A percentile compares a stretch with the other conserved stretches of the same genome.
Conservation (phyloP, 257 asterid genomes). For the Nicotiana otophora region DNA sequence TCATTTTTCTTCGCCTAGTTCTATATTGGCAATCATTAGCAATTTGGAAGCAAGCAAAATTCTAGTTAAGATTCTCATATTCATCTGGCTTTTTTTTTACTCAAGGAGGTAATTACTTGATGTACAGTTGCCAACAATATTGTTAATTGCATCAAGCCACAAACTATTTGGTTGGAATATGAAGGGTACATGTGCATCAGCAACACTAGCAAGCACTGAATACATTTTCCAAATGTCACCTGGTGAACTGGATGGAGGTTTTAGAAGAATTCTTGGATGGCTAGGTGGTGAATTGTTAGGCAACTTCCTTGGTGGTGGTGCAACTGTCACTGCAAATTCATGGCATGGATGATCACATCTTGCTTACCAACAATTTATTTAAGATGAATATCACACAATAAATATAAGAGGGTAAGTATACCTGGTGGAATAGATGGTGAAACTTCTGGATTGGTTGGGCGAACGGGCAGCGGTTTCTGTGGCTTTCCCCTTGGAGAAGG, state of each 20-base stretch:
- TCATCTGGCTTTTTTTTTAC: slow-evolving; percentile 1
- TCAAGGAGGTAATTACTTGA: background rate
- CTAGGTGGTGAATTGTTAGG: slow-evolving; percentile 29
- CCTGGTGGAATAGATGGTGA: slow-evolving; percentile 13
- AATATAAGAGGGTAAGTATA: background rate
- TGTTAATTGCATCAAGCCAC: background rate
- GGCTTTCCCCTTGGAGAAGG: background rate
- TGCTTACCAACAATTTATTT: background rate
- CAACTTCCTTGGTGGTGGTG: slow-evolving; percentile 36
- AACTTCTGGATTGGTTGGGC: slow-evolving; percentile 6
- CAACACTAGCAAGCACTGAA: background rate
- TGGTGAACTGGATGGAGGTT: slow-evolving; percentile 59
- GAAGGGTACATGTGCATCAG: background rate
- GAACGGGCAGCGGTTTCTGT: slow-evolving; percentile 2
- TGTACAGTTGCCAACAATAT: background rate
- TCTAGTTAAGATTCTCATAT: background rate
- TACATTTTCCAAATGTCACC: slow-evolving; percentile 38
- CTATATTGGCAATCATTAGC: background rate
- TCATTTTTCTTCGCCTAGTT: background rate
- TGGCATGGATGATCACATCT: background rate
- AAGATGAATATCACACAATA: background rate
- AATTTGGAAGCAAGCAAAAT: background rate
- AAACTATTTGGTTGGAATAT: background rate
- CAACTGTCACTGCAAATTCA: slow-evolving; percentile 20
- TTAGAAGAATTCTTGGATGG: slow-evolving; percentile 25